Conservation (phyloP, 768 basidiomycete genomes). For the Suillus weaverae region DNA sequence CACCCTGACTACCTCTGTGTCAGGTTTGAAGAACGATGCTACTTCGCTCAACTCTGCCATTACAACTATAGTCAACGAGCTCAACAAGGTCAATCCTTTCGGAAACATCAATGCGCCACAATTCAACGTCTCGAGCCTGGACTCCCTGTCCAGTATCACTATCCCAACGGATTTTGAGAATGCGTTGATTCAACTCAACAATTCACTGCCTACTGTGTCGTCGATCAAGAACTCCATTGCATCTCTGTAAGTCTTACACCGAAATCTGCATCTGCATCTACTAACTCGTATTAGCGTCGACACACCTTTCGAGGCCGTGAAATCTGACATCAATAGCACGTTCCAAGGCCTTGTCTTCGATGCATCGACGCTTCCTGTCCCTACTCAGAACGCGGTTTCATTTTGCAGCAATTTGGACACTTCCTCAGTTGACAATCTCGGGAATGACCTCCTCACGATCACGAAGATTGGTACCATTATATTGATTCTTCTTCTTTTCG, state of each 20-base stretch:
- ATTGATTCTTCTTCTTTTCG: constrained; percentile 65
- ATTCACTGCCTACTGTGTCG: constrained; percentile 73
- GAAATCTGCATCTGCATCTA: constrained; percentile 1
- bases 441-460: constrained; percentile 72
- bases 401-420: constrained; percentile 84
- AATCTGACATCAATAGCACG: constrained; percentile 86
- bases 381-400: constrained; percentile 60
- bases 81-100: constrained; percentile 81
- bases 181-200: constrained; percentile 74
- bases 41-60: constrained; percentile 68
- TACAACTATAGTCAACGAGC: constrained; percentile 54
- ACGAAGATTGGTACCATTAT: constrained; percentile 79
- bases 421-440: constrained; percentile 83
- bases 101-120: constrained; percentile 66
- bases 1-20: constrained; percentile 60
- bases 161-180: constrained; percentile 78
- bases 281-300: constrained; percentile 52
- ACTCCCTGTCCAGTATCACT: constrained; percentile 71
- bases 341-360: constrained; percentile 74
- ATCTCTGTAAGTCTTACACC: constrained; percentile 54
- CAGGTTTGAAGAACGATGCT: constrained; percentile 72
- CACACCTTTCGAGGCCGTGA: constrained; percentile 85
- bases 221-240: constrained; percentile 71
- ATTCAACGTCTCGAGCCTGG: constrained; percentile 74
- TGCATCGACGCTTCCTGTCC: constrained; percentile 73